Evolutionary conservation across 208 protist species (phyloP), one percentile per base, ranked within the genome.

Genomic region (Trypanosoma brucei): DNA sequence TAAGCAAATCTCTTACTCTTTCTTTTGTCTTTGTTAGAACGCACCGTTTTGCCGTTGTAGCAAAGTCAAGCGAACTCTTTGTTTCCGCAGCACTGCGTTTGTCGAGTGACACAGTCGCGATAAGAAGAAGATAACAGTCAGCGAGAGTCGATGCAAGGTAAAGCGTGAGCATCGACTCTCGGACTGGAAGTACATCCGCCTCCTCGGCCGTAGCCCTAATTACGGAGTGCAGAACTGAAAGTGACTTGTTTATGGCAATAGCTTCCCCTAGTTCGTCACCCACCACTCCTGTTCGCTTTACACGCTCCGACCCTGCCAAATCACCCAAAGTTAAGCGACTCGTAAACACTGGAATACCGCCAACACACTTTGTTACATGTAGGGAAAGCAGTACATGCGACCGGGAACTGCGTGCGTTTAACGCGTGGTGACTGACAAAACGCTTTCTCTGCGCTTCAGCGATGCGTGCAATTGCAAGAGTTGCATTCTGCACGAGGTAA

Each of bases 221-320:
- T 37, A 94, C 72, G 53, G 86, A 76, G 63, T 95, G 84, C 44
- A 98, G 80, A 33, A 82, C 83, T 45, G 84, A 86, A 30, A 98
- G 82, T 1, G 92, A 97, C 55, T 84, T 70, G 72, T 97, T 97
- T 66, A 98, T 98, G 66, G 83, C 79, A 54, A 84, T 82, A 31
- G 91, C 94, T 76, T 98, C 92, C 3, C 68, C 79, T 36, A 93
- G 73, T 14, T 76, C 74, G 55, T 89, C 74, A 8, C 87, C 93
- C 0, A 68, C 72, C 44, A 80, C 88, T 42, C 81, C 87, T 9
- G 88, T 94, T 62, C 88, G 83, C 59, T 81, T 81, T 9, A 97
- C 68, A 2, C 90, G 75, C 76, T 97, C 96, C 30, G 85, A 92
- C 13, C 91, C 93, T 13, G 97, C 94, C n/a, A 98, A 76, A 75